These are phyloP conservation scores for Paecilomyces niveus DNA, from an alignment of 2,329 filamentous ascomycete species.

Conservation along the genomic window DNA sequence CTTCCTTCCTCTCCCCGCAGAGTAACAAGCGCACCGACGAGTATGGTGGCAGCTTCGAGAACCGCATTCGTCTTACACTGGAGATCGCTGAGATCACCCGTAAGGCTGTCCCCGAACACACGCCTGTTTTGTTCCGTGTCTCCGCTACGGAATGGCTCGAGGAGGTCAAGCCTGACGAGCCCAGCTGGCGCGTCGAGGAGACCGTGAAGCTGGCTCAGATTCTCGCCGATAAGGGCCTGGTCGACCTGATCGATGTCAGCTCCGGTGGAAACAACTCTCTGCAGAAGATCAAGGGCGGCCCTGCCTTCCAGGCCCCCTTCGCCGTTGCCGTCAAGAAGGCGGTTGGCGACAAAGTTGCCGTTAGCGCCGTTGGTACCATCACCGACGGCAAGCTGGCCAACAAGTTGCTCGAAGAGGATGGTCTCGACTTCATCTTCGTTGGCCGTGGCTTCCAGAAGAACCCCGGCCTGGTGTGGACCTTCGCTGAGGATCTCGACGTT, in stretches of 20 bases:
- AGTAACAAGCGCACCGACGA: conserved; percentile 60
- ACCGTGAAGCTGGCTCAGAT: conserved; percentile 57
- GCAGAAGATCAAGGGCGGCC: conserved; percentile 40
- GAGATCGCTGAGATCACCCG: conserved; percentile 61
- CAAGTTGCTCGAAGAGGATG: conserved; percentile 46
- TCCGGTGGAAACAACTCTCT: conserved; percentile 61
- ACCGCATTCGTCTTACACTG: conserved; percentile 60
- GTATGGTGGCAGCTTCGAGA: conserved; percentile 50
- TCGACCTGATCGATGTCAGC: conserved; percentile 79
- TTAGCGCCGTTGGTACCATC: conserved; percentile 71
- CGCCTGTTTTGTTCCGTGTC: conserved; percentile 68
- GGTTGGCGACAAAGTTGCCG: conserved; percentile 62
- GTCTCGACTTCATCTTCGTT: conserved; percentile 63
- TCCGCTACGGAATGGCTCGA: conserved; percentile 73
- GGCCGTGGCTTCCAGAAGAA: conserved; percentile 76
- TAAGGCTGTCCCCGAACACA: conserved; percentile 54
- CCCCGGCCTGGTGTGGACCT: conserved; percentile 67
- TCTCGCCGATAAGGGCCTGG: conserved; percentile 59
- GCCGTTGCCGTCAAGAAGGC: conserved; percentile 65
- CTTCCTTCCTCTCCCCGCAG: conserved; percentile 61
- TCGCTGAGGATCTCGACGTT: conserved; percentile 21
- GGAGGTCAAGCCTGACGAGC: conserved; percentile 44
- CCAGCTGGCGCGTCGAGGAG: conserved; percentile 62
- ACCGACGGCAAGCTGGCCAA: conserved; percentile 62
- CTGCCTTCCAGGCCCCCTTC: conserved; percentile 68